Evolutionary conservation across 257 asterid genomes (phyloP).

Genomic region (Thymus quinquecostatus): DNA sequence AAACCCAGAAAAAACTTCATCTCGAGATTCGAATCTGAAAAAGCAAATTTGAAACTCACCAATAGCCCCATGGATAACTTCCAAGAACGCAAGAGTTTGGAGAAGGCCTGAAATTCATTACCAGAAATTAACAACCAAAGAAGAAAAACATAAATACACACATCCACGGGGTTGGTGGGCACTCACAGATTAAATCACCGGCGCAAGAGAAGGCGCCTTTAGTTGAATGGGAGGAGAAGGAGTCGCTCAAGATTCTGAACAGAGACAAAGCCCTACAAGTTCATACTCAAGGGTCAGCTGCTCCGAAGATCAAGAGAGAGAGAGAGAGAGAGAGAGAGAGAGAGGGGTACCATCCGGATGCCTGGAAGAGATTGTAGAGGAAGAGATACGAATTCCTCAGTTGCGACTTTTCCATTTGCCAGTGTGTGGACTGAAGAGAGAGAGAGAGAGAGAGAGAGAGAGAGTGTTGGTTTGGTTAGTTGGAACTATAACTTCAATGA

Average conservation of each 20-base stretch:
- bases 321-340: conserved; percentile 18
- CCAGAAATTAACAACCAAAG: conserved; percentile 25
- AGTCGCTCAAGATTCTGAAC: conserved; percentile 54
- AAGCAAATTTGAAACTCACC: conserved; percentile 47
- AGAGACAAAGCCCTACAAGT: conserved; percentile 64
- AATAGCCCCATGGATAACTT: conserved; percentile 87
- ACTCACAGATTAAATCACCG: conserved; percentile 73
- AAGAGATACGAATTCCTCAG: conserved; percentile 58
- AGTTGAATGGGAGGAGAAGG: conserved; percentile 53
- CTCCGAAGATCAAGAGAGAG: background rate
- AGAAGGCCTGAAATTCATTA: conserved; percentile 52
- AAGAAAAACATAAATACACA: background rate
- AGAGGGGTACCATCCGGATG: conserved; percentile 68
- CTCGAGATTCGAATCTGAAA: background rate
- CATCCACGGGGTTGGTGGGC: background rate
- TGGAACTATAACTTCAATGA: background rate
- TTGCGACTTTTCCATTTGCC: conserved; percentile 40
- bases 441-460: background rate
- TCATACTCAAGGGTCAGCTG: conserved; percentile 11
- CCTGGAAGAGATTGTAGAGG: conserved; percentile 66
- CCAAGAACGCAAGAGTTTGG: conserved; percentile 88
- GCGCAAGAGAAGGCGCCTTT: conserved; percentile 68
- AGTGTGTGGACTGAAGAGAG: background rate
- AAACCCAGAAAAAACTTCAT: background rate
- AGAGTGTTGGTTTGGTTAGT: conserved; percentile 5